Evolutionary conservation across 2,329 filamentous ascomycete genomes (phyloP).

Genomic region (Hypoxylon sp.): DNA sequence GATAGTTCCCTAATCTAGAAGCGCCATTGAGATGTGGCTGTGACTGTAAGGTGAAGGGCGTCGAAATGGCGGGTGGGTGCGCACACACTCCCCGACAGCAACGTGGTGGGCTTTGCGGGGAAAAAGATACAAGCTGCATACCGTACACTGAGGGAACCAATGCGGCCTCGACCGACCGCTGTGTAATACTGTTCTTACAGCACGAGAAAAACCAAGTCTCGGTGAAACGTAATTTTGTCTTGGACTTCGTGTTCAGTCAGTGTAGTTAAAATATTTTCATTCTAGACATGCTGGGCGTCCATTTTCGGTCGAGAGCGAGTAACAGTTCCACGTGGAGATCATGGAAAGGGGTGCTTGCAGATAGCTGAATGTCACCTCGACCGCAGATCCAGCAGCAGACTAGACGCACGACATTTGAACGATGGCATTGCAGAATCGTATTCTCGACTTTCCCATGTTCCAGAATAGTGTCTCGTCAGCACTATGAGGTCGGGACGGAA

Average conservation of each 20-base stretch:
- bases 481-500: slow-evolving; percentile 22
- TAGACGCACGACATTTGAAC: slow-evolving; percentile 22
- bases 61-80: slow-evolving; percentile 2
- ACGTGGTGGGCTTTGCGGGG: slow-evolving; percentile 15
- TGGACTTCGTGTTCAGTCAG: slow-evolving; percentile 33
- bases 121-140: background rate
- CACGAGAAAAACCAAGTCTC: slow-evolving; percentile 3
- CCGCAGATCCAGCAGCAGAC: slow-evolving; percentile 22
- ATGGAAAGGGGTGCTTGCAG: slow-evolving; percentile 21
- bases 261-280: background rate
- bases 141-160: slow-evolving; percentile 1
- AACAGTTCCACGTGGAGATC: slow-evolving; percentile 34
- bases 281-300: slow-evolving; percentile 7
- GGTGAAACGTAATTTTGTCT: slow-evolving; percentile 40
- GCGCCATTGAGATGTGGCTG: slow-evolving; percentile 13
- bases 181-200: background rate
- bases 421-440: slow-evolving; percentile 34
- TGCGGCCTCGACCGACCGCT: slow-evolving; percentile 26
- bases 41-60: background rate
- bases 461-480: slow-evolving; percentile 34
- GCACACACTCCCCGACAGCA: background rate
- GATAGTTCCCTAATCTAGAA: background rate
- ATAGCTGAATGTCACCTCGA: slow-evolving; percentile 39
- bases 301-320: slow-evolving; percentile 35
- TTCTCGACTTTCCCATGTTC: slow-evolving; percentile 36